A percentile compares a stretch with the other conserved stretches of the same genome.
Conservation (phyloP, 1,284 basidiomycete genomes). For the Cryptococcus amylolentus region DNA sequence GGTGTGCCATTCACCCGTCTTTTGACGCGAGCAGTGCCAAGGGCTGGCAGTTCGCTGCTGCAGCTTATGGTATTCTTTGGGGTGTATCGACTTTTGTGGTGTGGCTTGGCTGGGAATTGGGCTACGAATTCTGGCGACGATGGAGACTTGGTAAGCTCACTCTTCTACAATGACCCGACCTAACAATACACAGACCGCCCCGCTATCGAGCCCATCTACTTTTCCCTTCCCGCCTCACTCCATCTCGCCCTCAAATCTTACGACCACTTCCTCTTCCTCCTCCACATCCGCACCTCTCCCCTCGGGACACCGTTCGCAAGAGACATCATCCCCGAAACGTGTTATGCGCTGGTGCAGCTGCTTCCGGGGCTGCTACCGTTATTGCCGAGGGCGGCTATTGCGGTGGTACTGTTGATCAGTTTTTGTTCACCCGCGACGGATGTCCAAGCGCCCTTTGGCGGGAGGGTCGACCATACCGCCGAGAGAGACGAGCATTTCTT, state of each 20-base stretch:
- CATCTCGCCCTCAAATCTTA: constrained; percentile 71
- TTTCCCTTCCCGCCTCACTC: constrained; percentile 70
- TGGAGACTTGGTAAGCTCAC: constrained; percentile 72
- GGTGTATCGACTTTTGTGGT: constrained; percentile 68
- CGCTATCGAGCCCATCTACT: constrained; percentile 71
- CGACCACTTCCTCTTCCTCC: constrained; percentile 74
- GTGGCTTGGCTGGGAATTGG: constrained; percentile 71
- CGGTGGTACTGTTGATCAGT: constrained; percentile 63
- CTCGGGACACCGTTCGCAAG: constrained; percentile 45
- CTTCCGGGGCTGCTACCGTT: constrained; percentile 68
- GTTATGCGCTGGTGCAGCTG: constrained; percentile 74
- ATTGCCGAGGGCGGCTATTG: constrained; percentile 72
- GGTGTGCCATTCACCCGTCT: constrained; percentile 26
- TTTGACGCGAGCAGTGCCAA: constrained; percentile 11
- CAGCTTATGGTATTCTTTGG: constrained; percentile 63
- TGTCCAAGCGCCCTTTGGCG: constrained; percentile 50
- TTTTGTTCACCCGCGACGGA: constrained; percentile 58
- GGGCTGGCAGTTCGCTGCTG: constrained; percentile 33
- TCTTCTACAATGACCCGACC: background rate
- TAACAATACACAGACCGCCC: constrained; percentile 61
- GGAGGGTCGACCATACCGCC: constrained; percentile 5
- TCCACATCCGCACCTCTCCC: constrained; percentile 68
- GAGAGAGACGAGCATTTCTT: constrained; percentile 70
- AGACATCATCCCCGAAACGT: constrained; percentile 62
- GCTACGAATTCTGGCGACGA: constrained; percentile 71